phyloP scores from a whole-genome alignment of 805 yeast genomes.

The Wickerhamomyces bovis region DNA sequence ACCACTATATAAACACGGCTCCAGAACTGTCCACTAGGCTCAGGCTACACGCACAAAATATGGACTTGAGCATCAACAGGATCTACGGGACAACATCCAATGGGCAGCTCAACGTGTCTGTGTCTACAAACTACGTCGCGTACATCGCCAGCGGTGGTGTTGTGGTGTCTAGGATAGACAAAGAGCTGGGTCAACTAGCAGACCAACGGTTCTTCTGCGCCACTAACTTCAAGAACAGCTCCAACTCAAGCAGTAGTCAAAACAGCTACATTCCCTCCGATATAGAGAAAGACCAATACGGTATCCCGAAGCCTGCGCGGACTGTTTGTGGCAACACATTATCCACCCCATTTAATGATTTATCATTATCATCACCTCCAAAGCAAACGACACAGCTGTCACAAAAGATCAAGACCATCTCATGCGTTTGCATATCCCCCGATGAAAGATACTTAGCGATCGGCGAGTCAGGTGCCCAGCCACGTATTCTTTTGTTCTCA shows the following conservation, averaged over 20 bases:
- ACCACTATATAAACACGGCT: no score
- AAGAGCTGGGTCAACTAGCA: constrained; percentile 14
- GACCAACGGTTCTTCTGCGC: constrained; percentile 51
- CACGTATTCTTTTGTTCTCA: constrained; percentile 56
- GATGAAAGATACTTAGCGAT: constrained; percentile 51
- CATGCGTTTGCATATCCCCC: constrained; percentile 54
- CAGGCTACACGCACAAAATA: neutral
- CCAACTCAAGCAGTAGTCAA: neutral
- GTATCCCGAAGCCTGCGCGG: constrained; percentile 5
- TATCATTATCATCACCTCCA: constrained; percentile 10
- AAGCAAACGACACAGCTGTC: constrained; percentile 20
- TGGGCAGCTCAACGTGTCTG: constrained; percentile 33
- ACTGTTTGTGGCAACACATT: neutral
- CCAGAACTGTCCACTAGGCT: no score
- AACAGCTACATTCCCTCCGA: neutral
- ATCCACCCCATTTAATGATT: neutral
- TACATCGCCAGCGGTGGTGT: constrained; percentile 59
- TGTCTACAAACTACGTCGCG: constrained; percentile 37
- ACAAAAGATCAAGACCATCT: constrained; percentile 44
- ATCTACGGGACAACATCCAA: constrained; percentile 45
- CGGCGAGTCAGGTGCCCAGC: constrained; percentile 68
- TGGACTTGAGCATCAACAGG: constrained; percentile 17
- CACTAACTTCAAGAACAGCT: constrained; percentile 13
- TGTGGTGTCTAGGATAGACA: constrained; percentile 36
- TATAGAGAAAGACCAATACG: constrained; percentile 8